phyloP scores from a whole-genome alignment of 2,329 filamentous ascomycete species.

The Juglanconis oblonga region DNA sequence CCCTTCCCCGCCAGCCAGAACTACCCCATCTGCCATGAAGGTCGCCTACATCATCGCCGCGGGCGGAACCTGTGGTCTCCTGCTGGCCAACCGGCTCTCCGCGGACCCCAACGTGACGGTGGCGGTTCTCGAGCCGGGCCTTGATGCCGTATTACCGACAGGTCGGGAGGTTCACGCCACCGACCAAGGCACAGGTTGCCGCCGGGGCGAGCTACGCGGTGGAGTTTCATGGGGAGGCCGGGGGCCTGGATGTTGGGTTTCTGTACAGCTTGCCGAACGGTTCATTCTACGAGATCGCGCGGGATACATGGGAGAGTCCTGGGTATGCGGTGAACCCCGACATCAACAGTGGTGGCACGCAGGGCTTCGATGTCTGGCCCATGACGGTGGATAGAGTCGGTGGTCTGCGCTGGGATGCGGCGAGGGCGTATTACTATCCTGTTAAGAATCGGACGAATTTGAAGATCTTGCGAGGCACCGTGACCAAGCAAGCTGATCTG shows the following conservation, averaged over 20 bases:
- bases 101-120: slow-evolving; percentile 33
- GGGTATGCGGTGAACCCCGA: slow-evolving; percentile 34
- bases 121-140: slow-evolving; percentile 33
- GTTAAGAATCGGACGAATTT: slow-evolving; percentile 36
- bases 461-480: slow-evolving; percentile 36
- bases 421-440: slow-evolving; percentile 39
- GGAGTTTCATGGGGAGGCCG: slow-evolving; percentile 32
- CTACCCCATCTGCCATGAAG: not conserved
- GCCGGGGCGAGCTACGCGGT: slow-evolving; percentile 34
- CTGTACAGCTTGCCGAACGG: slow-evolving; percentile 32
- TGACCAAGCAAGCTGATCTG: not conserved
- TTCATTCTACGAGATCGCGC: slow-evolving; percentile 26
- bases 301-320: slow-evolving; percentile 31
- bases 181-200: slow-evolving; percentile 30
- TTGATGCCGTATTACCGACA: slow-evolving; percentile 40
- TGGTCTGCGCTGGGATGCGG: slow-evolving; percentile 39
- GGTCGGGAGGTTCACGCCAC: slow-evolving; percentile 34
- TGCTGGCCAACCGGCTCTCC: slow-evolving; percentile 35
- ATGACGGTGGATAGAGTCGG: slow-evolving; percentile 35
- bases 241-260: slow-evolving; percentile 36
- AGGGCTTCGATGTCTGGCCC: slow-evolving; percentile 37
- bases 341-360: slow-evolving; percentile 35
- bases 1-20: too few relatives aligned
- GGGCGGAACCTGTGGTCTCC: slow-evolving; percentile 41
- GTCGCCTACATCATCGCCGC: slow-evolving; percentile 38